Conservation (phyloP, 768 basidiomycete genomes). For the Mycena indigotica region DNA sequence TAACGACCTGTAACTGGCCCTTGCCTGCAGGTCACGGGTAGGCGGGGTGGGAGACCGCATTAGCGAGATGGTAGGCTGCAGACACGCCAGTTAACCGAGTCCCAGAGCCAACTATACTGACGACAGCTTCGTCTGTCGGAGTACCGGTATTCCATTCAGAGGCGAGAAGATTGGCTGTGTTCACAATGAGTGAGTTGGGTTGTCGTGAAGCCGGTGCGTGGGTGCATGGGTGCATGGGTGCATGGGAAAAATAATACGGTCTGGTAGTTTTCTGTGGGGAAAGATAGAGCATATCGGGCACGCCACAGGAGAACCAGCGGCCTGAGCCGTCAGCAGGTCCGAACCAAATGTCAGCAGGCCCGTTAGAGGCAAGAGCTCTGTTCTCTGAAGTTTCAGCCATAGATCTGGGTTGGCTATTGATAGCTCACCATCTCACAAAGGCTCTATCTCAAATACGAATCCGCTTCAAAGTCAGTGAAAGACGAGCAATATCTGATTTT, state of each 20-base stretch:
- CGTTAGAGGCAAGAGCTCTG: too few species aligned
- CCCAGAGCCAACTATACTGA: slow-evolving; percentile 80
- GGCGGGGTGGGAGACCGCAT: slow-evolving; percentile 23
- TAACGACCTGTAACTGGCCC: slow-evolving; percentile 47
- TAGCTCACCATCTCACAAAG: too few species aligned
- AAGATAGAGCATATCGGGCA: neutral
- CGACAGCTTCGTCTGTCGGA: slow-evolving; percentile 60
- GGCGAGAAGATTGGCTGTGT: slow-evolving; percentile 69
- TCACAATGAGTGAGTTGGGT: slow-evolving; percentile 79
- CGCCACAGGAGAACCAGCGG: slow-evolving; percentile 4
- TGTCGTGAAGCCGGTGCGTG: slow-evolving; percentile 50
- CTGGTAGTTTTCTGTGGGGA: neutral
- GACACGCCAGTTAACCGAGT: slow-evolving; percentile 80
- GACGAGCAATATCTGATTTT: too few species aligned
- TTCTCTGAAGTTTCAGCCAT: neutral
- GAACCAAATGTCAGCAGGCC: too few species aligned
- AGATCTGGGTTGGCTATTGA: too few species aligned
- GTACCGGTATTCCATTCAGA: slow-evolving; percentile 63
- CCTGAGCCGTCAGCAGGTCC: too few species aligned
- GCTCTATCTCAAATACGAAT: too few species aligned
- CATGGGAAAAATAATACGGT: too few species aligned
- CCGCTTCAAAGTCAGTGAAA: too few species aligned
- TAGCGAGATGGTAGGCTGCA: slow-evolving; percentile 71
- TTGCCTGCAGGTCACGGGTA: slow-evolving; percentile 9
- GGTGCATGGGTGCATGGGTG: neutral